Percentiles rank a stretch among this genome's conserved stretches.
Evolutionary conservation across 371 early-diverging fungal species (phyloP).

Genomic region (Paramicrosporidium saccamoebae): DNA sequence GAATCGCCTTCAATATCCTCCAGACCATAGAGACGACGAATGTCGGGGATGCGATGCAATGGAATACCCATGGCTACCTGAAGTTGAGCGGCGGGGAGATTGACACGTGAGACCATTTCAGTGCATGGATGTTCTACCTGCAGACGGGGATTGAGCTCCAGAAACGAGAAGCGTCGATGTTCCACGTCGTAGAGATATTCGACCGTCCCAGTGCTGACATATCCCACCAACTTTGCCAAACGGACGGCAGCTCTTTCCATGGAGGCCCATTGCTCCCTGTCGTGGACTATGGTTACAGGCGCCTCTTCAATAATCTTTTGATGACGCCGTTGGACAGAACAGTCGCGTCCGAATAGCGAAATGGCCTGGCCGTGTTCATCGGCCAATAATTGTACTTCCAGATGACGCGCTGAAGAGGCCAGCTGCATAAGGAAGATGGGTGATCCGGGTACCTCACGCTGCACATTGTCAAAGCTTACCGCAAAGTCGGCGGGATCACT

Average conservation of each 20-base stretch:
- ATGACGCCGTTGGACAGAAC: conserved; percentile 92
- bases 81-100: conserved; percentile 85
- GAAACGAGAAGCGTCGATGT: conserved; percentile 62
- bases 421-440: conserved; percentile 89
- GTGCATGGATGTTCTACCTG: conserved; percentile 99
- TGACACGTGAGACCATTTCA: conserved; percentile 90
- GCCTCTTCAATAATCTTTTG: conserved; percentile 88
- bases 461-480: conserved; percentile 47
- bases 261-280: no score
- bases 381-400: conserved; percentile 87
- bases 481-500: conserved; percentile 25
- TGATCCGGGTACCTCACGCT: conserved; percentile 76
- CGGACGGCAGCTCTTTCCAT: conserved; percentile 92
- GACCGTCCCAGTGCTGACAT: conserved; percentile 85
- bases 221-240: conserved; percentile 69
- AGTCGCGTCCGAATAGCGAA: conserved; percentile 90
- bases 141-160: conserved; percentile 89
- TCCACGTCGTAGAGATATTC: conserved; percentile 79
- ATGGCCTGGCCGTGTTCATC: conserved; percentile 89
- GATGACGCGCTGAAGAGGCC: conserved; percentile 72
- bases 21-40: conserved; percentile 67
- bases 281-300: conserved; percentile 66
- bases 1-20: conserved; percentile 30
- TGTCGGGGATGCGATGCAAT: conserved; percentile 65
- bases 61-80: conserved; percentile 94